Base-by-base conservation (phyloP, 257 asterid genomes). In the Orobanche coerulescens region DNA sequence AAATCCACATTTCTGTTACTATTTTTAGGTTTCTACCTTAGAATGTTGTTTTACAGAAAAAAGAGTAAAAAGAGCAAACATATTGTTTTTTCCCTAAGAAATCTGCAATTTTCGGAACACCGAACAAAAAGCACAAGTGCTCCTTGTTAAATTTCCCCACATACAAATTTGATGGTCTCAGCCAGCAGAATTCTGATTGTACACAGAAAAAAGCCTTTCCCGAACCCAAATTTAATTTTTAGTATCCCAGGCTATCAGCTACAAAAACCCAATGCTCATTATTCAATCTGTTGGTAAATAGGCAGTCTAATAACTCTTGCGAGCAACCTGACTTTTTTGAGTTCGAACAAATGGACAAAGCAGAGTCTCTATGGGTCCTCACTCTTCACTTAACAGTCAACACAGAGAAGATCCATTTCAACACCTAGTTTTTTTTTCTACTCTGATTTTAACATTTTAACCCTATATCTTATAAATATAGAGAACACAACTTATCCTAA, bases 261-360 rank as follows among this genome's bases (percentile, higher is more conserved):
- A 25, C 0, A 18, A 4, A 36, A 10, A 20, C 1, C 10, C 50
- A 30, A 3, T 52, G 15, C n/a, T 52, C 61, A 26, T 26, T 28
- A 8, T 61, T 61, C 4, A 22, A 6, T 51, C 54, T 24, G 39
- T 24, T 24, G 39, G 36, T 7, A 30, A 30, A 7, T 4, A 25
- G 58, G 39, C 58, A 52, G 44, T 55, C 26, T 23, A 55, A 30
- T 53, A 28, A 12, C 40, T 53, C 60, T 25, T 25, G 37, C n/a
- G n/a, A 10, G 20, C 40, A 26, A 28, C 23, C 60, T 13, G 13
- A 53, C 14, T 18, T 51, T 28, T 51, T 13, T 24, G 1, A 23
- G 19, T 26, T 14, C 1, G 11, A 52, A 6, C 5, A 15, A n/a
- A 52, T 4, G 37, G 25, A 14, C 3, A 25, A 52, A 15, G 23